Percentiles rank a stretch among this genome's conserved stretches.
Conservation (phyloP, 2,329 filamentous ascomycete species). For the Calonectria henricotiae region DNA sequence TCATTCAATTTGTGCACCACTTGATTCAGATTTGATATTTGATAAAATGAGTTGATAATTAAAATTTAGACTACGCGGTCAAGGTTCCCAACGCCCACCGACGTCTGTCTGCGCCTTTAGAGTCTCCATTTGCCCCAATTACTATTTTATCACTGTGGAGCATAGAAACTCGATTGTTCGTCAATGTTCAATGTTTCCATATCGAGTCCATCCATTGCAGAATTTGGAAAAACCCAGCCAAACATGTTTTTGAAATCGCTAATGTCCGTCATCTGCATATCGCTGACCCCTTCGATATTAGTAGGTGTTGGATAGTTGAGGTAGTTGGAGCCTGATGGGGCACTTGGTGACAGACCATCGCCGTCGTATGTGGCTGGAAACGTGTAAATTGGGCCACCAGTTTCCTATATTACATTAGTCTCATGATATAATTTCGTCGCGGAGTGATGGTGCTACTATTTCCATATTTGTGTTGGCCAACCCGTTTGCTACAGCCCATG, state of each 20-base stretch:
- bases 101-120: too few species aligned
- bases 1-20: too few species aligned
- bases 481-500: background rate
- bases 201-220: background rate
- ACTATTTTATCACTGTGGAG: too few species aligned
- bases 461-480: background rate
- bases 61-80: too few species aligned
- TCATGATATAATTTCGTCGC: too few species aligned
- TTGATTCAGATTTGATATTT: too few species aligned
- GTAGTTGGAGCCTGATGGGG: background rate
- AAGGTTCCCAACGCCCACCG: too few species aligned
- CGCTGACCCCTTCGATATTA: background rate
- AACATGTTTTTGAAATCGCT: constrained; percentile 19
- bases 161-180: background rate
- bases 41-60: too few species aligned
- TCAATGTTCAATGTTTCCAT: background rate
- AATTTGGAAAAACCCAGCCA: constrained; percentile 14
- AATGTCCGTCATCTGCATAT: constrained; percentile 13
- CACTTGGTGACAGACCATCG: background rate
- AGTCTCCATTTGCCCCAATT: too few species aligned
- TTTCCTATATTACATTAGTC: background rate
- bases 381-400: background rate
- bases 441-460: background rate
- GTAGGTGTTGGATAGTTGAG: constrained; percentile 21
- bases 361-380: background rate